Percentiles rank a stretch among this genome's conserved stretches.
These are phyloP conservation scores for Fusarium avenaceum DNA, from an alignment of 2,329 filamentous ascomycete genomes.

Conservation along the genomic window DNA sequence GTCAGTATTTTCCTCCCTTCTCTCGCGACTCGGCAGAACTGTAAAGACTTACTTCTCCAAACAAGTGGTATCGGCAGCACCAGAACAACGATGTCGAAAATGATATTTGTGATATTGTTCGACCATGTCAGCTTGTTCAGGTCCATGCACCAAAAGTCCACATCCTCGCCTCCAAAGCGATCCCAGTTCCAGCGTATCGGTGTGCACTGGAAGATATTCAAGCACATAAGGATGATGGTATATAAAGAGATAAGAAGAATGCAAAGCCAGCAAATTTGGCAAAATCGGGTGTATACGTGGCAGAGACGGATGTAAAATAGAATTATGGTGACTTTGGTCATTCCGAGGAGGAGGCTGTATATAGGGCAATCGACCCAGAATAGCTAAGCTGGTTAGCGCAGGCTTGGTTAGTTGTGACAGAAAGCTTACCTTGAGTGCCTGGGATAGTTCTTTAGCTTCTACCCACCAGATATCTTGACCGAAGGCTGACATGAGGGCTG, in stretches of 20 bases:
- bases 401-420: accelerated
- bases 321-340: constrained; percentile 20
- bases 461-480: constrained; percentile 27
- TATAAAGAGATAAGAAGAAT: neutral
- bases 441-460: neutral
- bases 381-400: neutral
- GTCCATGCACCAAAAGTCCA: constrained; percentile 16
- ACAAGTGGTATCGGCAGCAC: constrained; percentile 20
- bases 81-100: constrained; percentile 5
- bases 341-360: constrained; percentile 11
- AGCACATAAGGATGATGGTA: neutral
- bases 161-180: constrained; percentile 1
- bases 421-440: constrained; percentile 10
- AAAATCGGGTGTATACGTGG: constrained; percentile 14
- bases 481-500: constrained; percentile 19
- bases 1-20: accelerated
- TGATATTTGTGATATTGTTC: constrained; percentile 20
- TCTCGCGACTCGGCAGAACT: accelerated
- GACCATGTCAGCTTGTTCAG: constrained; percentile 19
- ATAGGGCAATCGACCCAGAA: constrained; percentile 24
- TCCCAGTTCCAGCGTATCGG: constrained; percentile 26
- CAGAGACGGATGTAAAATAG: constrained; percentile 20
- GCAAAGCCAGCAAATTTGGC: constrained; percentile 11
- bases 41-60: constrained; percentile 4
- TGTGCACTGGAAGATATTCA: constrained; percentile 16